These are phyloP conservation scores for Penicillium robsamsonii DNA, from an alignment of 495 filamentous ascomycete genomes.

Conservation along the genomic window DNA sequence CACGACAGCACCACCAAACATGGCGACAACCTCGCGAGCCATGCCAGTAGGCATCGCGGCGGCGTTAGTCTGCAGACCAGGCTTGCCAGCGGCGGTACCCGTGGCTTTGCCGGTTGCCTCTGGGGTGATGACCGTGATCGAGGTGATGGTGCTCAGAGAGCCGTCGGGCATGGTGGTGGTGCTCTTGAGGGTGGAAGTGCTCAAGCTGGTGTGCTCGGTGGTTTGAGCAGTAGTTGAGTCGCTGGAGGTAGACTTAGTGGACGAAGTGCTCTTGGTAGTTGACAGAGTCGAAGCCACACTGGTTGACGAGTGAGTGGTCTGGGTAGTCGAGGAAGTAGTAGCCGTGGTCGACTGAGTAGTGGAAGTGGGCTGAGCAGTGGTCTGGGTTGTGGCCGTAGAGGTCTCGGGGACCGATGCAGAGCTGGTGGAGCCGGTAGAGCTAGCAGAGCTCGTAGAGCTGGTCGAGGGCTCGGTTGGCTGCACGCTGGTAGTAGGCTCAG, in stretches of 20 bases:
- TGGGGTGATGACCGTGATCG: constrained; percentile 43
- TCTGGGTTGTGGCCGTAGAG: constrained; percentile 10
- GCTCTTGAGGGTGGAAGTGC: constrained; percentile 36
- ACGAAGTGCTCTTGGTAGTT: constrained; percentile 42
- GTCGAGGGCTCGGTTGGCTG: constrained; percentile 5
- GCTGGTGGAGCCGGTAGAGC: constrained; percentile 10
- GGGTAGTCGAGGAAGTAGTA: constrained; percentile 5
- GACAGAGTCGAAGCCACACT: constrained; percentile 30
- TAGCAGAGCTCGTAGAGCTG: constrained; percentile 3
- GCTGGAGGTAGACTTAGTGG: constrained; percentile 28
- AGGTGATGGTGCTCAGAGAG: constrained; percentile 47
- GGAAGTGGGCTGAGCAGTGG: constrained; percentile 16
- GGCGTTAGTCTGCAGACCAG: constrained; percentile 46
- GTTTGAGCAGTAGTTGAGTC: constrained; percentile 27
- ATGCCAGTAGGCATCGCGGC: constrained; percentile 31
- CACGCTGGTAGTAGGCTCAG: constrained; percentile 6
- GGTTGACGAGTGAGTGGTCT: constrained; percentile 35
- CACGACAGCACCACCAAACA: constrained; percentile 44
- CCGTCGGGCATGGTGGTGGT: constrained; percentile 74
- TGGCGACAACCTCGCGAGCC: constrained; percentile 40
- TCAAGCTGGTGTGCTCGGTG: constrained; percentile 35
- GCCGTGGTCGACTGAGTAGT: neutral
- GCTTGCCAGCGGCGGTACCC: constrained; percentile 25
- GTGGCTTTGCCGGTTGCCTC: constrained; percentile 22
- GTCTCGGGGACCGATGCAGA: constrained; percentile 9